Evolutionary conservation across 805 yeast genomes (phyloP), one percentile per base, ranked within the genome.

Genomic region (Lipomyces kockii): DNA sequence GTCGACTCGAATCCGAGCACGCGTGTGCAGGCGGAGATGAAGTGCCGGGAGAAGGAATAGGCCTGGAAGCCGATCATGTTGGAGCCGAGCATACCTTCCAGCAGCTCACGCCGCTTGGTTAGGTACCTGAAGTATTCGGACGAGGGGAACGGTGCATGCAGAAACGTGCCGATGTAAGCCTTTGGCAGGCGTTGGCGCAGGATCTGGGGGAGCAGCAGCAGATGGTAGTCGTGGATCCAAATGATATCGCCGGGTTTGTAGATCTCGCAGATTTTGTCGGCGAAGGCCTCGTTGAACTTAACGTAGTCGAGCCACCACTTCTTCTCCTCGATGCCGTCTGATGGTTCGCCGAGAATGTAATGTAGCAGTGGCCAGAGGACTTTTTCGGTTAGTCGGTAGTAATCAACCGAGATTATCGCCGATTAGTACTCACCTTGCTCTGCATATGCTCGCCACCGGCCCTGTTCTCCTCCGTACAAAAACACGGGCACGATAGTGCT

Each of bases 71-170:
- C 92, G 58, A 95, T 85, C 74, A 87, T 86, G 76, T 92, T 91
- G 6, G 97, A 87, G 29, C 98, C 98, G 60, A 95, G 84, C 85
- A 95, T 85, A 20, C 99, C 98, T 75, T 91, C 97, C 66, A 95
- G 82, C 60, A 95, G 81, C 75, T 90, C 89, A 65, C 87, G 83
- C 72, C 99, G 85, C 78, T 90, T 90, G 51, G 97, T 88, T 46
- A 96, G 79, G 72, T 97, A 90, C 69, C 98, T 84, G 80, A 95
- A 92, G 77, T 93, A 92, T 78, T 95, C 99, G 20, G 92, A 88
- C 32, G 97, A 88, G 12, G 98, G 97, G 83, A 94, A 93, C n/a
- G 98, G 97, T 2, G 91, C 85, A 77, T 93, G 97, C 71, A 93
- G 79, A 78, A 86, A 92, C 62, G 90, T 86, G 14, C 94, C 95